Evolutionary conservation across 805 yeast genomes (phyloP).

Genomic region (Wickerhamomyces kurtzmanii): DNA sequence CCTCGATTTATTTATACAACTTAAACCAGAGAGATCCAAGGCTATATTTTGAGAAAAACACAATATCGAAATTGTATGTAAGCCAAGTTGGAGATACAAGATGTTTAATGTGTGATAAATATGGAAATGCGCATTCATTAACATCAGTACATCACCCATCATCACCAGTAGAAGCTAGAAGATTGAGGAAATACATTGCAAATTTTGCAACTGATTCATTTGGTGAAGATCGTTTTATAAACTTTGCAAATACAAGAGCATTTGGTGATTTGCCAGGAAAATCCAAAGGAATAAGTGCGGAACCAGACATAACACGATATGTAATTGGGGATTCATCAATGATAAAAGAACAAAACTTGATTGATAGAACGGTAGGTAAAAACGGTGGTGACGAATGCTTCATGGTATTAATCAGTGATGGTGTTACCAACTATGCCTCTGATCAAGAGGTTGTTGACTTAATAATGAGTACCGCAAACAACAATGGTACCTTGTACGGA

Average conservation of each 20-base stretch:
- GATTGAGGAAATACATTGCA: slow-evolving; percentile 57
- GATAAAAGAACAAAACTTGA: slow-evolving; percentile 19
- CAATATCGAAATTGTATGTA: slow-evolving; percentile 57
- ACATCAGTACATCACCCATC: slow-evolving; percentile 84
- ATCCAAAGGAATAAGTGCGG: slow-evolving; percentile 78
- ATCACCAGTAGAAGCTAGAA: slow-evolving; percentile 63
- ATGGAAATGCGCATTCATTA: slow-evolving; percentile 71
- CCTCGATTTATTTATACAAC: slow-evolving; percentile 52
- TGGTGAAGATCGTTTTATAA: slow-evolving; percentile 77
- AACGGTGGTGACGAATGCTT: slow-evolving; percentile 83
- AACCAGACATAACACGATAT: slow-evolving; percentile 75
- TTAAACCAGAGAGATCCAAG: slow-evolving; percentile 18
- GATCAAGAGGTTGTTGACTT: slow-evolving; percentile 92
- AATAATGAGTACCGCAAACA: slow-evolving; percentile 53
- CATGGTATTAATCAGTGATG: slow-evolving; percentile 76
- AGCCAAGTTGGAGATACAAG: slow-evolving; percentile 94
- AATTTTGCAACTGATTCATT: slow-evolving; percentile 76
- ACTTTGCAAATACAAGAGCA: slow-evolving; percentile 85
- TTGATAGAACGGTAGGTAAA: slow-evolving; percentile 14
- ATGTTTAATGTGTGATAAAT: slow-evolving; percentile 72
- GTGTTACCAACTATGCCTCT: slow-evolving; percentile 67
- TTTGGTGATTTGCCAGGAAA: slow-evolving; percentile 86
- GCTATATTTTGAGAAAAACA: slow-evolving; percentile 43
- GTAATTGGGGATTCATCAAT: slow-evolving; percentile 51
- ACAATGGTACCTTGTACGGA: slow-evolving; percentile 56